Percentiles rank a stretch among this genome's conserved stretches.
These are phyloP conservation scores for Sclerotinia sclerotiorum DNA, from an alignment of 2,329 filamentous ascomycete genomes.

Conservation along the genomic window DNA sequence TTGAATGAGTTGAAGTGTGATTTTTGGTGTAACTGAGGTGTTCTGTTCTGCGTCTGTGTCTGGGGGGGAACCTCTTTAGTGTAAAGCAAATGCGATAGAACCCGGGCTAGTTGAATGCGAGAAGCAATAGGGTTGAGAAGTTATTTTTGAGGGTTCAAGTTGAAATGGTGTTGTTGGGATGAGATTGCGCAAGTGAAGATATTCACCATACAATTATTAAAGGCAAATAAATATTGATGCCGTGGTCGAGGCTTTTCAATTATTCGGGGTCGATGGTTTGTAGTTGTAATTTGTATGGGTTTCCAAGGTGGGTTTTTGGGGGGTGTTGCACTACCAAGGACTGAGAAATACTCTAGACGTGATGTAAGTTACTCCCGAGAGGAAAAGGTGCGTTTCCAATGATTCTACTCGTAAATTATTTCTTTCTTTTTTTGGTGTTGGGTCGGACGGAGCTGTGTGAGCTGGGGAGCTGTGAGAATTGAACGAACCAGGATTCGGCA, in stretches of 20 bases:
- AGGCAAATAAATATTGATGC: not conserved
- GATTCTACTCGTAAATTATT: not conserved
- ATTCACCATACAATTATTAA: conserved; percentile 7
- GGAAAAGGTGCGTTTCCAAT: conserved; percentile 2
- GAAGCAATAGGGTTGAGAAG: not conserved
- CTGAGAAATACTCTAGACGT: conserved; percentile 3
- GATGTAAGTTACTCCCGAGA: not conserved
- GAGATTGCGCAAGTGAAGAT: conserved; percentile 10
- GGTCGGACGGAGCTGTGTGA: not conserved
- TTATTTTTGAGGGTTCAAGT: not conserved
- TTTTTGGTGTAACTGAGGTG: conserved; percentile 5
- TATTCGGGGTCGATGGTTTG: not conserved
- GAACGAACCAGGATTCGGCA: conserved; percentile 7
- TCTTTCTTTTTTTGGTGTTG: not conserved
- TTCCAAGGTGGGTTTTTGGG: conserved; percentile 11
- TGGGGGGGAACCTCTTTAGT: not conserved
- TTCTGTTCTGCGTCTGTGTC: not conserved
- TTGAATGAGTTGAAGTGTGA: conserved; percentile 12
- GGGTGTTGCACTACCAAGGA: not conserved
- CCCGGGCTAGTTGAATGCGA: conserved; percentile 10
- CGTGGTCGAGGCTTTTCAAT: conserved; percentile 8
- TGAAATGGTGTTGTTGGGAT: not conserved
- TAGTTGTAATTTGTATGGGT: conserved; percentile 13
- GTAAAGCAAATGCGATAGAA: conserved; percentile 16
- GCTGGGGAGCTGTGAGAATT: not conserved